These are phyloP conservation scores for Kazachstania martiniae DNA, from an alignment of 805 yeast genomes.

Conservation along the genomic window DNA sequence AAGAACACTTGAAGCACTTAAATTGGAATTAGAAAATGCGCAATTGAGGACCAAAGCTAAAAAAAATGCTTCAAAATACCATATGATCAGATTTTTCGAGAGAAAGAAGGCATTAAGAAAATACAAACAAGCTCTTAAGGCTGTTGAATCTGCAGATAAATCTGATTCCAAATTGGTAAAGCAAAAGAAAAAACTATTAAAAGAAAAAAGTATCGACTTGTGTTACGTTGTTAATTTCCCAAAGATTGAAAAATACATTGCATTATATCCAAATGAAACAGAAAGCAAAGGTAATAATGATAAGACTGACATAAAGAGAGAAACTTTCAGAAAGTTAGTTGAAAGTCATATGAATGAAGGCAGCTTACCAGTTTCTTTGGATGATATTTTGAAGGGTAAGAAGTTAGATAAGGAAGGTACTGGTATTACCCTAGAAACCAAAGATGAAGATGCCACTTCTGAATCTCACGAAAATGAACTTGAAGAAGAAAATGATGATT, in stretches of 20 bases:
- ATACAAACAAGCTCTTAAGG: conserved; percentile 39
- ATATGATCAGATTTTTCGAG: conserved; percentile 89
- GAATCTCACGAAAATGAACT: conserved; percentile 23
- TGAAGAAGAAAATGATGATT: conserved; percentile 33
- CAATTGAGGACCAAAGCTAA: conserved; percentile 36
- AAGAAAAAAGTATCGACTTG: conserved; percentile 53
- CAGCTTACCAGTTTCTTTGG: conserved; percentile 47
- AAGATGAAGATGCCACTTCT: conserved; percentile 8
- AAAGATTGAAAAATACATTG: conserved; percentile 63
- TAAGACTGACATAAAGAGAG: conserved; percentile 34
- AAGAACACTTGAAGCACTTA: conserved; percentile 58
- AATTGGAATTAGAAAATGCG: conserved; percentile 44
- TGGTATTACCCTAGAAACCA: conserved; percentile 12
- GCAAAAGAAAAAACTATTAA: conserved; percentile 28
- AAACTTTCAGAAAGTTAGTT: conserved; percentile 42
- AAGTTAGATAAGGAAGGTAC: conserved; percentile 17
- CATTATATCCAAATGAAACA: conserved; percentile 48
- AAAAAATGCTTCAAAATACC: conserved; percentile 61
- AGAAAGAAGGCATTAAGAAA: conserved; percentile 71
- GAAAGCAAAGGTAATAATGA: conserved; percentile 32
- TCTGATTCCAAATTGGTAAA: too few relatives aligned
- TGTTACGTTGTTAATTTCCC: conserved; percentile 75
- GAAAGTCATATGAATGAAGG: conserved; percentile 41
- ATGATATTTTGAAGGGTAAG: conserved; percentile 32
- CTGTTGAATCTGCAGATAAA: conserved; percentile 16